Evolutionary conservation across 805 yeast genomes (phyloP).

Genomic region (Metahyphopichia silvanorum): DNA sequence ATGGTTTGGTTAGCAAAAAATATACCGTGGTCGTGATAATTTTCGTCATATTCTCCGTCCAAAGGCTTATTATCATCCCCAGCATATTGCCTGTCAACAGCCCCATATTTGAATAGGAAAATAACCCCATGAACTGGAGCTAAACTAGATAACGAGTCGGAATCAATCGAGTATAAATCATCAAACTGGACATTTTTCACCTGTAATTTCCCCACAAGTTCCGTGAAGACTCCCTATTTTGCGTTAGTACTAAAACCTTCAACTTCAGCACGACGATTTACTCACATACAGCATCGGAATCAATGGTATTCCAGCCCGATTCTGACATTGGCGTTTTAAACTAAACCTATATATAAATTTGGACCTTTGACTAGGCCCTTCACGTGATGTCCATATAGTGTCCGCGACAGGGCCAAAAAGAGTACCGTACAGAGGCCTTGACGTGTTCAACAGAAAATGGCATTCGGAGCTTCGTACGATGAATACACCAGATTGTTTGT

Average conservation of each 20-base stretch:
- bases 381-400: no score
- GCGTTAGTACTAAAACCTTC: slow-evolving; percentile 9
- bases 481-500: slow-evolving; percentile 18
- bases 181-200: slow-evolving; percentile 54
- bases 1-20: slow-evolving; percentile 64
- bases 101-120: slow-evolving; percentile 59
- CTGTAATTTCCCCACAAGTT: slow-evolving; percentile 53
- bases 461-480: slow-evolving; percentile 25
- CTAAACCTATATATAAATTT: no score
- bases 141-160: slow-evolving; percentile 30
- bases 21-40: slow-evolving; percentile 31
- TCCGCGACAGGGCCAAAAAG: no score
- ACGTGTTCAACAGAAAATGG: no score
- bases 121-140: slow-evolving; percentile 56
- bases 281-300: slow-evolving; percentile 53
- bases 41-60: slow-evolving; percentile 41
- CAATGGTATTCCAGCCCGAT: slow-evolving; percentile 59
- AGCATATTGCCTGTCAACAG: slow-evolving; percentile 31
- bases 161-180: slow-evolving; percentile 54
- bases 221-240: slow-evolving; percentile 56
- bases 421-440: no score
- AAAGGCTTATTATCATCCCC: slow-evolving; percentile 30
- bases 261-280: neutral
- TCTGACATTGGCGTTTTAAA: slow-evolving; percentile 8
- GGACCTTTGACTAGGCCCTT: neutral